Conservation (phyloP, 768 basidiomycete genomes). For the Suillus spraguei region DNA sequence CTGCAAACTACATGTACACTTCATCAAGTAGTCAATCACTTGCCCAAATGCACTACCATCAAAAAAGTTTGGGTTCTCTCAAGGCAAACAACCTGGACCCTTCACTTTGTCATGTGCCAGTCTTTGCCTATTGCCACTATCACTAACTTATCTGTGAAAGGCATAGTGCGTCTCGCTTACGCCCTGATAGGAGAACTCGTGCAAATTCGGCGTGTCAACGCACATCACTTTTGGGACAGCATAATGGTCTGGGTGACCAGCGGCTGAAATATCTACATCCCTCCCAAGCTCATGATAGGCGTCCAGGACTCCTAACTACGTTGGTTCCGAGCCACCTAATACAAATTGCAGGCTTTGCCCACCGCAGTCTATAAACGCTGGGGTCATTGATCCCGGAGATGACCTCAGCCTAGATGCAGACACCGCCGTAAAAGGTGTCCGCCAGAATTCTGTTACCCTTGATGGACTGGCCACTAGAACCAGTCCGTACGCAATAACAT, state of each 20-base stretch:
- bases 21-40: not conserved
- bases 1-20: not conserved
- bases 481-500: not conserved
- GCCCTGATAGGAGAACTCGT: slow-evolving; percentile 9
- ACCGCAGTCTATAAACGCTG: not conserved
- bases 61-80: not conserved
- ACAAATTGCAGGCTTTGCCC: not conserved
- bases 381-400: slow-evolving; percentile 4
- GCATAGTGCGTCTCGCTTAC: slow-evolving; percentile 3
- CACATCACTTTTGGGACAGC: not conserved
- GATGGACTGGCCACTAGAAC: not conserved
- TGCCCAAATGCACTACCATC: not conserved
- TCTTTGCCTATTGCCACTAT: not conserved
- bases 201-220: not conserved
- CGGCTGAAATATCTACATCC: slow-evolving; percentile 1
- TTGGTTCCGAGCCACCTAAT: not conserved
- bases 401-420: slow-evolving; percentile 6
- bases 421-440: slow-evolving; percentile 6
- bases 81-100: not conserved
- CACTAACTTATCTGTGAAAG: slow-evolving; percentile 8
- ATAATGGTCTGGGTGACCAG: not conserved
- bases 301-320: slow-evolving; percentile 3
- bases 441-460: slow-evolving; percentile 1
- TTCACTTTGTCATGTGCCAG: not conserved
- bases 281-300: slow-evolving; percentile 8